These are phyloP conservation scores for Colletotrichum theobromicola DNA, from an alignment of 2,329 filamentous ascomycete genomes.

Conservation along the genomic window DNA sequence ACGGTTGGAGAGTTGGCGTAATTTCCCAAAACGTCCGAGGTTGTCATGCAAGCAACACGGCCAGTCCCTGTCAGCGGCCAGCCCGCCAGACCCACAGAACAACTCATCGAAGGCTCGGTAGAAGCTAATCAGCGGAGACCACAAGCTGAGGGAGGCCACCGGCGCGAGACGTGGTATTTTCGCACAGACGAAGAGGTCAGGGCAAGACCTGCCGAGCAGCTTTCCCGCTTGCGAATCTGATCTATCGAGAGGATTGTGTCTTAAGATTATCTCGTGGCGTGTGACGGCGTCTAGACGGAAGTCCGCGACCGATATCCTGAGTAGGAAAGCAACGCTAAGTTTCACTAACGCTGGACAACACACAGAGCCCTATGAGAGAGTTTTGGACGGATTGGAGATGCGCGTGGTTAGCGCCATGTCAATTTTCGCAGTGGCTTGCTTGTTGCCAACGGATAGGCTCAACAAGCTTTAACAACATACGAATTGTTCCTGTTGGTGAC, in stretches of 20 bases:
- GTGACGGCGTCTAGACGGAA: not conserved
- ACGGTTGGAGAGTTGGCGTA: conserved; percentile 41
- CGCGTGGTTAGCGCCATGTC: conserved; percentile 5
- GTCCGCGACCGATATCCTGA: conserved; percentile 4
- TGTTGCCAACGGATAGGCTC: not conserved
- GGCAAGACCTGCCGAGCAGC: not conserved
- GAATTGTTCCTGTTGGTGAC: not conserved
- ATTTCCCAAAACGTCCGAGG: conserved; percentile 49
- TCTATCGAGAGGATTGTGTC: conserved; percentile 1
- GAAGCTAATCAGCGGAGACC: conserved; percentile 18
- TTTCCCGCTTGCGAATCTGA: conserved; percentile 4
- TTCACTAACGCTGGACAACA: conserved; percentile 4
- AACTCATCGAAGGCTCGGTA: conserved; percentile 42
- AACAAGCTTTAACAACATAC: conserved; percentile 15
- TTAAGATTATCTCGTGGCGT: not conserved
- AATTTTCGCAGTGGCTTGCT: not conserved
- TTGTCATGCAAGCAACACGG: conserved; percentile 46
- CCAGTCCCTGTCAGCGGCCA: conserved; percentile 30
- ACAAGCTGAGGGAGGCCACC: conserved; percentile 11
- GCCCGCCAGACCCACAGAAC: conserved; percentile 43
- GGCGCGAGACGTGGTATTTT: not conserved
- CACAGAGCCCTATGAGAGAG: conserved; percentile 9
- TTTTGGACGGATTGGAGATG: conserved; percentile 7
- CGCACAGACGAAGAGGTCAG: conserved; percentile 17
- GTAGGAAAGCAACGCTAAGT: conserved; percentile 12